phyloP scores from a whole-genome alignment of 2,329 filamentous ascomycete genomes.

The Arthrobotrys pseudoclavata region DNA sequence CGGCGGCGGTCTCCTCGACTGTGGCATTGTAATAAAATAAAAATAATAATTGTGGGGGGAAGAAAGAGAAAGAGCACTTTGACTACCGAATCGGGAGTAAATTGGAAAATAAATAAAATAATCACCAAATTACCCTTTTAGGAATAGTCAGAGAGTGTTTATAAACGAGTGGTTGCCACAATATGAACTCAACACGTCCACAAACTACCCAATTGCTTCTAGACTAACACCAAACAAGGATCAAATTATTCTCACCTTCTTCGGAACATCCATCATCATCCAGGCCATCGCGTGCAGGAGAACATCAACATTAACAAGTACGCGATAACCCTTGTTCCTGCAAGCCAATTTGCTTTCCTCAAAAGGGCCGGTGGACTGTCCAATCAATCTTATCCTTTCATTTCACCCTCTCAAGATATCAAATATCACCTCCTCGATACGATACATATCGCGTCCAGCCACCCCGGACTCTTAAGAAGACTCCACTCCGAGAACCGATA shows the following conservation, averaged over 20 bases:
- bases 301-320: not conserved
- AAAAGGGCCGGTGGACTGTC: slow-evolving; percentile 7
- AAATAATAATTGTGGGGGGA: not conserved
- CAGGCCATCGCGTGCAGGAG: not conserved
- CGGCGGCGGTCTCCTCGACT: slow-evolving; percentile 41
- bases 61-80: slow-evolving; percentile 22
- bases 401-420: too few species aligned
- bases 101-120: slow-evolving; percentile 28
- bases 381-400: too few species aligned
- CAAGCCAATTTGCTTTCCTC: slow-evolving; percentile 4
- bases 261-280: not conserved
- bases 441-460: not conserved
- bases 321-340: slow-evolving; percentile 2
- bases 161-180: slow-evolving; percentile 35
- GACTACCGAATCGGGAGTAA: slow-evolving; percentile 16
- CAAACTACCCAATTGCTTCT: slow-evolving; percentile 49
- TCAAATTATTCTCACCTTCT: not conserved
- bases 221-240: not conserved
- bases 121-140: not conserved
- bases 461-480: not conserved
- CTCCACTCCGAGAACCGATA: slow-evolving; percentile 38
- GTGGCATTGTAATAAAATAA: slow-evolving; percentile 22
- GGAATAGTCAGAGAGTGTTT: too few species aligned
- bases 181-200: slow-evolving; percentile 54
- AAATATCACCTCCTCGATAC: not conserved